phyloP scores from a whole-genome alignment of 2,329 filamentous ascomycete species.

The Epicoccum nigrum region DNA sequence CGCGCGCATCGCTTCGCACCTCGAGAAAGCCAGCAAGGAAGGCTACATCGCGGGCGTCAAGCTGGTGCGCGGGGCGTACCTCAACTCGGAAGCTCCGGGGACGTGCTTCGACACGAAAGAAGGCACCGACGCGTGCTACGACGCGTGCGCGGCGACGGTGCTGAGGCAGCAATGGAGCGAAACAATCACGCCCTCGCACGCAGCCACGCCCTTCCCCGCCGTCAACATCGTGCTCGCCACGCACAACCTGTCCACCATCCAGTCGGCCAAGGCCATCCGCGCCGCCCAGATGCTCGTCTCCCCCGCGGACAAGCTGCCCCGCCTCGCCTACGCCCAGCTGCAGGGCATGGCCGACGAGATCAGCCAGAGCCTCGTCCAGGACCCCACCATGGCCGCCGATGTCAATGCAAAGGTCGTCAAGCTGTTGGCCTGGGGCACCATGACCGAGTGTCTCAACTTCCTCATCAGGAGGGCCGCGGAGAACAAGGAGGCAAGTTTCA shows the following conservation, averaged over 20 bases:
- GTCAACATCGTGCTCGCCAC: conserved; percentile 75
- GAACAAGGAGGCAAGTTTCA: conserved; percentile 65
- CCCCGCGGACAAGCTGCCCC: conserved; percentile 38
- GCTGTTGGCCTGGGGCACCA: conserved; percentile 62
- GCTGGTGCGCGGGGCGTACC: conserved; percentile 63
- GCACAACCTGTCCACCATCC: conserved; percentile 78
- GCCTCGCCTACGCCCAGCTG: conserved; percentile 74
- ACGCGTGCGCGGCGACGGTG: conserved; percentile 71
- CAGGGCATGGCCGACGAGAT: conserved; percentile 97
- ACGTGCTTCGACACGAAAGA: conserved; percentile 62
- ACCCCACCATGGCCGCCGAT: conserved; percentile 46
- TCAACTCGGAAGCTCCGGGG: conserved; percentile 56
- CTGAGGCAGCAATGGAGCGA: conserved; percentile 67
- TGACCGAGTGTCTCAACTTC: conserved; percentile 81
- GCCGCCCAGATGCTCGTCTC: conserved; percentile 49
- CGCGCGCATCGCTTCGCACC: conserved; percentile 52
- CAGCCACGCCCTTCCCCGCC: conserved; percentile 47
- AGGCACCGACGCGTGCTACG: conserved; percentile 67
- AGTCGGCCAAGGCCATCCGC: conserved; percentile 57
- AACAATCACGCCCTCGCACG: conserved; percentile 53
- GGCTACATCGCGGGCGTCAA: conserved; percentile 62
- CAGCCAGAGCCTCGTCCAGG: conserved; percentile 63
- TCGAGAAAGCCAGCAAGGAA: conserved; percentile 53
- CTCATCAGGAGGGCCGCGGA: conserved; percentile 63
- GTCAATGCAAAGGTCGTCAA: conserved; percentile 58